phyloP scores from a whole-genome alignment of 1,139 yeast genomes.

The Candida sanyaensis region DNA sequence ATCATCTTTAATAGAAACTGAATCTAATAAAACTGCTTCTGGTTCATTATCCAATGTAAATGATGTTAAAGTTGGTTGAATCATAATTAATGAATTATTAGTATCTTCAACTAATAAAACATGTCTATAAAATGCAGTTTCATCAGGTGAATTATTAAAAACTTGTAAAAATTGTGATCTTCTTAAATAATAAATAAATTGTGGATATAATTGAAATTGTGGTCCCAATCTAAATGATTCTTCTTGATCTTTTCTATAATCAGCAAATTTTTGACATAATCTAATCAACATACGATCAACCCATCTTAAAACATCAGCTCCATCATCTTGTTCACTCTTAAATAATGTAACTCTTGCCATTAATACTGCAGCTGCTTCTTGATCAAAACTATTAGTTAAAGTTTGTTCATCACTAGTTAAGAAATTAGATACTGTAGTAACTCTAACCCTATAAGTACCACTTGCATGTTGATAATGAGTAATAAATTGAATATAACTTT shows the following conservation, averaged over 20 bases:
- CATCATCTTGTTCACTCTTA: slow-evolving; percentile 75
- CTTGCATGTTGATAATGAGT: slow-evolving; percentile 80
- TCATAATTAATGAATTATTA: slow-evolving; percentile 92
- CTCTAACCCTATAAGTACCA: slow-evolving; percentile 84
- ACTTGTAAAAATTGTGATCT: slow-evolving; percentile 96
- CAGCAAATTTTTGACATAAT: slow-evolving; percentile 54
- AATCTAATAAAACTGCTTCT: slow-evolving; percentile 90
- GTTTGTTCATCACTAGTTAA: slow-evolving; percentile 52
- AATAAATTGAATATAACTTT: slow-evolving; percentile 66
- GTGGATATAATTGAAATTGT: slow-evolving; percentile 69
- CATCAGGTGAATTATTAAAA: slow-evolving; percentile 97
- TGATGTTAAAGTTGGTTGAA: slow-evolving; percentile 91
- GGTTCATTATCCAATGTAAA: slow-evolving; percentile 82
- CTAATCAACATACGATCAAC: slow-evolving; percentile 52
- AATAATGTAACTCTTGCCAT: slow-evolving; percentile 93
- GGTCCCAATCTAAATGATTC: slow-evolving; percentile 50
- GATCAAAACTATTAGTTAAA: slow-evolving; percentile 81
- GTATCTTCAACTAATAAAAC: slow-evolving; percentile 89
- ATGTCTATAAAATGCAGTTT: slow-evolving; percentile 96
- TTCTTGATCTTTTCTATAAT: slow-evolving; percentile 50
- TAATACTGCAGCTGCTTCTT: slow-evolving; percentile 96
- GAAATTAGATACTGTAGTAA: slow-evolving; percentile 80
- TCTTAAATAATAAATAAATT: slow-evolving; percentile 92
- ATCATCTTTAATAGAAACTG: slow-evolving; percentile 90
- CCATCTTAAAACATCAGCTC: slow-evolving; percentile 55